Percentiles rank a stretch among this genome's conserved stretches.
These are phyloP conservation scores for Solanum lignicaule DNA, from an alignment of 257 asterid genomes.

Conservation along the genomic window DNA sequence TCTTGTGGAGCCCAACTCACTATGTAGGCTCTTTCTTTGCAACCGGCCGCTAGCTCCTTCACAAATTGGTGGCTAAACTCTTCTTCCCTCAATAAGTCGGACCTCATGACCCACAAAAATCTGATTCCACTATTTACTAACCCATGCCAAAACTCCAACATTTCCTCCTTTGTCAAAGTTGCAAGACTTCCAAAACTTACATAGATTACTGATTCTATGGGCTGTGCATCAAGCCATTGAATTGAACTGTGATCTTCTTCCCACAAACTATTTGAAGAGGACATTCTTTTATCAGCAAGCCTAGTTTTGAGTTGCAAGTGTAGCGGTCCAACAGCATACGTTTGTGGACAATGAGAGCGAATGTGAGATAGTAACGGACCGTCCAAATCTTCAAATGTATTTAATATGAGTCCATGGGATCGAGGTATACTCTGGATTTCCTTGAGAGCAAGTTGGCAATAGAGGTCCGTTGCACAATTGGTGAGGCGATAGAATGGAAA, in stretches of 20 bases:
- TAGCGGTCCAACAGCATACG: slow-evolving; percentile 20
- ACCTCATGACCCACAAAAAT: slow-evolving; percentile 21
- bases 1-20: slow-evolving; percentile 25
- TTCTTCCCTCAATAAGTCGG: background rate
- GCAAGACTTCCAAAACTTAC: slow-evolving; percentile 27
- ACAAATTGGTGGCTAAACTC: background rate
- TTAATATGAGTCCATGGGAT: slow-evolving; percentile 16
- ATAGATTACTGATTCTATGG: slow-evolving; percentile 15
- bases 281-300: background rate
- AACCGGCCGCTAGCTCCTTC: background rate
- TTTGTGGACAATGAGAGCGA: slow-evolving; percentile 11
- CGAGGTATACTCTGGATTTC: slow-evolving; percentile 7
- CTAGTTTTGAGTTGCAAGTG: slow-evolving; percentile 12
- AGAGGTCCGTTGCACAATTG: slow-evolving; percentile 4
- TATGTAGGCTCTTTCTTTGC: slow-evolving; percentile 1
- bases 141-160: slow-evolving; percentile 21
- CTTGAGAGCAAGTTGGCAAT: background rate
- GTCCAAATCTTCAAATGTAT: slow-evolving; percentile 27
- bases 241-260: slow-evolving; percentile 19
- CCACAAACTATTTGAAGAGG: background rate
- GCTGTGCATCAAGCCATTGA: slow-evolving; percentile 21
- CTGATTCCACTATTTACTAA: slow-evolving; percentile 14
- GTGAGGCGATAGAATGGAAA: slow-evolving; percentile 14
- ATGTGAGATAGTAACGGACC: slow-evolving; percentile 7
- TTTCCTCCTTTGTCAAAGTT: slow-evolving; percentile 2